Evolutionary conservation across 257 asterid species (phyloP), one percentile per base, ranked within the genome.

Genomic region (Forsythia suspensa): DNA sequence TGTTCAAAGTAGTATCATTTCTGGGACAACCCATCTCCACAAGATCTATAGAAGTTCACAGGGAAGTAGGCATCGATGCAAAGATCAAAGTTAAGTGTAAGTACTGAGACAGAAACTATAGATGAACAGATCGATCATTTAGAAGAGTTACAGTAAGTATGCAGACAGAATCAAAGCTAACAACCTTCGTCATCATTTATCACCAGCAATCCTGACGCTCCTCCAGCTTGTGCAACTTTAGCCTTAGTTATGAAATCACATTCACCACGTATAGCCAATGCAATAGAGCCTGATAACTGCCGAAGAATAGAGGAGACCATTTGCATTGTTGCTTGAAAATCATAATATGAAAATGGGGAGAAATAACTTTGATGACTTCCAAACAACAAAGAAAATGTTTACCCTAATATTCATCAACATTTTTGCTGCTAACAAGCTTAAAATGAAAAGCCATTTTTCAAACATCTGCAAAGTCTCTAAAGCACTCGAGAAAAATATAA

Each of bases 171-270:
- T 73, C 76, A 78, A 75, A 77, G 82, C 74, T 77, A 63, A 63
- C 70, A 63, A 96, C 99, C 98, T 90, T 89, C 97, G 21, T 89
- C 94, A 36, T 85, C 86, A 78, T 94, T 96, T 81, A 96, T 87
- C 84, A 96, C 85, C 84, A 94, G 82, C 83, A 96, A 78, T 77
- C 89, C 99, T 7, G 88, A 80, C 66, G 99, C 97, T 63, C 95
- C 98, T 78, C 88, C 92, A 71, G 85, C 91, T 90, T 94, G 95
- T 67, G 97, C 98, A 63, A 88, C 78, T 79, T 79, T 75, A 79
- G 99, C 99, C 89, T 96, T 96, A 55, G 84, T 83, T 39, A 90
- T 79, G 84, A 96, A 96, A 78, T 82, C 90, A 79, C 99, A 96
- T 63, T 90, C 98, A 83, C 99, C 99, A 18, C 99, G 98, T 55